Conservation (phyloP, 257 asterid genomes). For the Solanum peruvianum region DNA sequence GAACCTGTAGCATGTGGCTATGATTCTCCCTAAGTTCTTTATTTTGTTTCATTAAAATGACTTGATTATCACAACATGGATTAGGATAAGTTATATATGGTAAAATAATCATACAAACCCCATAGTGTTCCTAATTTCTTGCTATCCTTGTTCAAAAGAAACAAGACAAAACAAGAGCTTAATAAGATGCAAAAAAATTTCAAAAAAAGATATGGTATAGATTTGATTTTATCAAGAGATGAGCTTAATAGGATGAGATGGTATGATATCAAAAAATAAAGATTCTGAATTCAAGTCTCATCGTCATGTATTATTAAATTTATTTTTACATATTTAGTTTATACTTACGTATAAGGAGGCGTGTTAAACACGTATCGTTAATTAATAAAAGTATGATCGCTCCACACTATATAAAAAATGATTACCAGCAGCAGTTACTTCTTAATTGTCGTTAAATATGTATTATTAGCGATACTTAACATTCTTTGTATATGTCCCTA, state of each 20-base stretch:
- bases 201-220: neutral
- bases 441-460: no score
- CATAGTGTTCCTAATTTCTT: neutral
- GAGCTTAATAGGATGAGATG: neutral
- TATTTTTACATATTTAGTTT: neutral
- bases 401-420: no score
- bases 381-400: neutral
- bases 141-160: neutral
- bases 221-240: neutral
- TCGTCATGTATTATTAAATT: neutral
- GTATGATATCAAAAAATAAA: no score
- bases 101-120: neutral
- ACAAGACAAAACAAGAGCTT: neutral
- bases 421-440: no score
- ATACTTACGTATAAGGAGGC: neutral
- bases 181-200: neutral
- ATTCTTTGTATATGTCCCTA: no score
- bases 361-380: neutral
- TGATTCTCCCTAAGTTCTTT: neutral
- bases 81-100: neutral
- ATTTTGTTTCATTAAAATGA: neutral
- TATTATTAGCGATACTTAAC: no score
- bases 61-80: neutral
- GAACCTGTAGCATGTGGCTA: conserved; percentile 2
- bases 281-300: neutral